These are phyloP conservation scores for Pythium rishiriense DNA, from an alignment of 352 stramenopile species.

Conservation along the genomic window DNA sequence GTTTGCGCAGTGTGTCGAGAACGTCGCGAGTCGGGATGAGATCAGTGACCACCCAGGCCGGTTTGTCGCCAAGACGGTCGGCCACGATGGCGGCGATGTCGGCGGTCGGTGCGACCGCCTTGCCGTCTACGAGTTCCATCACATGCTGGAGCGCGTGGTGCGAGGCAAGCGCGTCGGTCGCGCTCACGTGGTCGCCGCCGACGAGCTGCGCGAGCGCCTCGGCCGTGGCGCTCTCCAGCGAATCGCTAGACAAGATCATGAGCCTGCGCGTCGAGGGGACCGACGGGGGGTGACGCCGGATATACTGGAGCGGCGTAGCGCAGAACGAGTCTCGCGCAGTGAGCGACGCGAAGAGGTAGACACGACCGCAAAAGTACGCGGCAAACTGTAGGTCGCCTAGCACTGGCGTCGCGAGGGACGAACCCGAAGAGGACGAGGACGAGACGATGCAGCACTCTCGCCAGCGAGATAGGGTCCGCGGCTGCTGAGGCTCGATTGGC, in stretches of 20 bases:
- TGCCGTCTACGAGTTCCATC: constrained; percentile 42
- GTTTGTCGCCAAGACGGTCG: constrained; percentile 18
- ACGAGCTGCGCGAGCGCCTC: constrained; percentile 23
- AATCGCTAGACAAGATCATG: constrained; percentile 39
- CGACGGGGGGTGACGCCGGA: constrained; percentile 33
- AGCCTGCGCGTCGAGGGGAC: constrained; percentile 27
- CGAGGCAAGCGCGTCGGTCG: constrained; percentile 31
- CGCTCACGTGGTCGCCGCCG: constrained; percentile 27
- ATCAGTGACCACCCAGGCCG: constrained; percentile 53
- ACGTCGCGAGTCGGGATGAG: constrained; percentile 41
- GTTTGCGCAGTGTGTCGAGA: constrained; percentile 38
- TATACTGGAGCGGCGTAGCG: constrained; percentile 45
- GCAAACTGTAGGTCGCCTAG: constrained; percentile 46
- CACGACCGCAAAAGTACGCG: constrained; percentile 38
- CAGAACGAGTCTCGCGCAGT: constrained; percentile 41
- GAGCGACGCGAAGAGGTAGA: constrained; percentile 55
- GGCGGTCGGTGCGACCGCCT: constrained; percentile 28
- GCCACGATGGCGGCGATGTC: constrained; percentile 27
- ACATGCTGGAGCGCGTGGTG: constrained; percentile 35
- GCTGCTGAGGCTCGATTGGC: constrained; percentile 8
- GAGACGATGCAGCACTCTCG: constrained; percentile 63
- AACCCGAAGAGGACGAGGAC: constrained; percentile 4
- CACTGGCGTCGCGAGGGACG: constrained; percentile 8
- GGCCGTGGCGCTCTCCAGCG: background rate
- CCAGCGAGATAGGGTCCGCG: constrained; percentile 50